Base-by-base conservation (phyloP, 2,329 filamentous ascomycete species). In the Cladosporium sp. region DNA sequence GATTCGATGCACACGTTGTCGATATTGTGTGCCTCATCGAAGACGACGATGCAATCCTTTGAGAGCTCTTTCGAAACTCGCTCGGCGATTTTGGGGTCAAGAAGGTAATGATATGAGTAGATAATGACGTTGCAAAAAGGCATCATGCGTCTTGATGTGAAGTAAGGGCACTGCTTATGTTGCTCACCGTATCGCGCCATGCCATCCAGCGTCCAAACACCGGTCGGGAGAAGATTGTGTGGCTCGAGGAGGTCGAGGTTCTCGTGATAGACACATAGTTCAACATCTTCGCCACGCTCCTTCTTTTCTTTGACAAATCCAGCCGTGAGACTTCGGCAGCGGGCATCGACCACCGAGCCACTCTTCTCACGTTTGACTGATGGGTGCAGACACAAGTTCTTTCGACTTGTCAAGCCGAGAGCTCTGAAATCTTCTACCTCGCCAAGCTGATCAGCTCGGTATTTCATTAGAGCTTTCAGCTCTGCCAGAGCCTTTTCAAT, bases 1-100 rank as follows among this genome's bases (percentile, higher is more conserved):
- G 93, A 92, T 65, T 98, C 93, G 58, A 98, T 98, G 67, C 94
- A 98, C 52, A 98, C 93, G 65, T 98, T 98, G 77, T 98, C 93
- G 60, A 98, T 98, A 64, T 98, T 98, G 73, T 98, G 93, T 12
- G 93, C 93, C 69, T 98, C 93, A 63, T 98, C 93, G 57, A 98
- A 98, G 3, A 98, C 93, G 16, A 98, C 88, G 46, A 98, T 98
- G 67, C 91, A 96, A 67, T 98, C 94, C 61, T 96, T 96, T 0
- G 93, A 96, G 9, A 98, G 80, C 63, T 98, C 93, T 67, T 86
- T 90, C 0, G 93, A 97, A 2, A 97, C 91, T 51, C 92, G 72
- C 65, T 98, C 93, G 11, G 93, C 93, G 61, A 98, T 98, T 67
- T 98, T 98, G 2, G 93, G 93, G 62, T 98, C 94, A 13, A 98